phyloP scores from a whole-genome alignment of 371 early-diverging fungal genomes.

The Mucor piriformis region DNA sequence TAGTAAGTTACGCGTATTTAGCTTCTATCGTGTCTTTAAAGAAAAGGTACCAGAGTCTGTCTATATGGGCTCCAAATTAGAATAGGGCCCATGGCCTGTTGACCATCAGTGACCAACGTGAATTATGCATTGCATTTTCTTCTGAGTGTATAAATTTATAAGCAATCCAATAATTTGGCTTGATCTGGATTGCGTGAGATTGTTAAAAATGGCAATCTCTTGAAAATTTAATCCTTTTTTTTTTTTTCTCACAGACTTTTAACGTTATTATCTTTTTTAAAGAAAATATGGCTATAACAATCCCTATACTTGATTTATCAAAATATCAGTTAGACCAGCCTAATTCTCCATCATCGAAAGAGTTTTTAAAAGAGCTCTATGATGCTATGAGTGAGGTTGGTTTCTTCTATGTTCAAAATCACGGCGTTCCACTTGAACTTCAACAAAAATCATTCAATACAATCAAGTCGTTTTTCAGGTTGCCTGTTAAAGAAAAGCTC shows the following conservation, averaged over 20 bases:
- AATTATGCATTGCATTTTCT: background rate
- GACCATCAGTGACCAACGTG: no score
- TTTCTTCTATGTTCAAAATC: slow-evolving; percentile 65
- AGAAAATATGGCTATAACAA: slow-evolving; percentile 7
- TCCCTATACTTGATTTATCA: slow-evolving; percentile 36
- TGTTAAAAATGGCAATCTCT: background rate
- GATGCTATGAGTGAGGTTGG: slow-evolving; percentile 61
- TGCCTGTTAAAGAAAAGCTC: slow-evolving; percentile 61
- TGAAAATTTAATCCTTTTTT: background rate
- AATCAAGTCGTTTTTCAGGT: slow-evolving; percentile 52
- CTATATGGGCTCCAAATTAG: no score
- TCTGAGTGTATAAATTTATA: background rate
- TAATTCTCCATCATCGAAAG: slow-evolving; percentile 8
- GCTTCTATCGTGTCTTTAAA: no score
- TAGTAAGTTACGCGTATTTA: no score
- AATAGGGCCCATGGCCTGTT: no score
- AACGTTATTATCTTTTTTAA: background rate
- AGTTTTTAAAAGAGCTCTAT: slow-evolving; percentile 53
- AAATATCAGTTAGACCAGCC: slow-evolving; percentile 28
- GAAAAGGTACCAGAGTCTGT: no score
- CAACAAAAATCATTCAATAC: slow-evolving; percentile 43
- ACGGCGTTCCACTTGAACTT: slow-evolving; percentile 44
- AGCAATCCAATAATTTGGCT: slow-evolving; percentile 3
- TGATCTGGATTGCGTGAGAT: slow-evolving; percentile 15
- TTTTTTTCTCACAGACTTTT: background rate